Conservation (phyloP, 2,329 filamentous ascomycete species). For the Pyrenochaeta sp. region DNA sequence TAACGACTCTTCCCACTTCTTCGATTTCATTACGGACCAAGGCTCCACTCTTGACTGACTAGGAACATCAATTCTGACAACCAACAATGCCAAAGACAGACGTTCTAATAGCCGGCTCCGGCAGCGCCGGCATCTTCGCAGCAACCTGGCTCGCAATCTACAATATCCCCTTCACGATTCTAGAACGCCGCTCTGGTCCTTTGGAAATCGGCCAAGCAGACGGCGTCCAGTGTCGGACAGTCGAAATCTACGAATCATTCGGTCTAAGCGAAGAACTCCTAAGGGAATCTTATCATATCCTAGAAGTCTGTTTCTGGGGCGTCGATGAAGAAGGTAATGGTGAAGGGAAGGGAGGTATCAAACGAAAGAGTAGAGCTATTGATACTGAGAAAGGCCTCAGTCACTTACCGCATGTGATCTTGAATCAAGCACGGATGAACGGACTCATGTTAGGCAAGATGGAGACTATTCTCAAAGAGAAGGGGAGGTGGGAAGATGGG, state of each 20-base stretch:
- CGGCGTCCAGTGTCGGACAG: slow-evolving; percentile 70
- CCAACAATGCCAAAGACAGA: slow-evolving; percentile 49
- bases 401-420: slow-evolving; percentile 70
- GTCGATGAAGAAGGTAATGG: slow-evolving; percentile 35
- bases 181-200: slow-evolving; percentile 65
- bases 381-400: slow-evolving; percentile 69
- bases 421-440: slow-evolving; percentile 78
- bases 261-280: slow-evolving; percentile 69
- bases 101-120: slow-evolving; percentile 68
- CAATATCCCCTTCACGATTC: slow-evolving; percentile 64
- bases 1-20: neutral
- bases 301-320: slow-evolving; percentile 66
- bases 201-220: slow-evolving; percentile 70
- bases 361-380: slow-evolving; percentile 53
- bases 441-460: slow-evolving; percentile 64
- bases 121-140: slow-evolving; percentile 69
- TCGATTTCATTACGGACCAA: neutral
- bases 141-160: slow-evolving; percentile 68
- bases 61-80: neutral
- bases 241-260: slow-evolving; percentile 78
- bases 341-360: slow-evolving; percentile 50
- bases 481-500: slow-evolving; percentile 34
- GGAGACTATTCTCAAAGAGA: slow-evolving; percentile 43
- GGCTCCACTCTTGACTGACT: neutral
- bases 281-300: slow-evolving; percentile 71